Evolutionary conservation across 495 filamentous ascomycete species (phyloP).

Genomic region (Annulohypoxylon maeteangense): DNA sequence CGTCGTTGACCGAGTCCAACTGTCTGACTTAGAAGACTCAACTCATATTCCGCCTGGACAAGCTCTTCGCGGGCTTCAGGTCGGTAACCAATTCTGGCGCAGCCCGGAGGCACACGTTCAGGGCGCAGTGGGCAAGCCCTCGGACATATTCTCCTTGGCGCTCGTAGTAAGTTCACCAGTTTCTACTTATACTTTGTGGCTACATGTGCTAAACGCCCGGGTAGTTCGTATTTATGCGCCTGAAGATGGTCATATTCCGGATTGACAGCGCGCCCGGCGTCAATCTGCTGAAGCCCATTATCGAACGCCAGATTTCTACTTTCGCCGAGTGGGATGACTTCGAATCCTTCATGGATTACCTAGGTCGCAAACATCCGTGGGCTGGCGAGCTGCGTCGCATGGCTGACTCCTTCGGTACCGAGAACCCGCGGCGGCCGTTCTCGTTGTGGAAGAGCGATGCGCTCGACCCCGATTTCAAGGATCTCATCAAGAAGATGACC

Average conservation of each 20-base stretch:
- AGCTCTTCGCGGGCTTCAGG: slow-evolving; percentile 45
- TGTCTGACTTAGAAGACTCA: slow-evolving; percentile 59
- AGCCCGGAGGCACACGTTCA: slow-evolving; percentile 52
- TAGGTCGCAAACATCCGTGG: slow-evolving; percentile 56
- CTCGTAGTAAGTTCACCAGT: slow-evolving; percentile 49
- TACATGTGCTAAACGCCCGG: slow-evolving; percentile 19
- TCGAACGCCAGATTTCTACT: slow-evolving; percentile 59
- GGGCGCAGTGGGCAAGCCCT: slow-evolving; percentile 47
- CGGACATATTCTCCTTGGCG: slow-evolving; percentile 52
- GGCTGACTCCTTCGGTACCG: slow-evolving; percentile 49
- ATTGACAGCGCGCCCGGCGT: slow-evolving; percentile 56
- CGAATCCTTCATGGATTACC: slow-evolving; percentile 48
- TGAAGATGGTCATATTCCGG: slow-evolving; percentile 57
- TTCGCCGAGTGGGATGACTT: slow-evolving; percentile 58
- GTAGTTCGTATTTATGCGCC: slow-evolving; percentile 49
- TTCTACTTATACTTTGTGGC: not conserved
- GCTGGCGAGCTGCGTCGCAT: slow-evolving; percentile 40
- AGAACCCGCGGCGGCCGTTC: slow-evolving; percentile 52
- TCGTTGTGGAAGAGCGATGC: slow-evolving; percentile 49
- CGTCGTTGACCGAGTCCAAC: slow-evolving; percentile 51
- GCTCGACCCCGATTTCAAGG: slow-evolving; percentile 54
- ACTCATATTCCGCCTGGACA: slow-evolving; percentile 54
- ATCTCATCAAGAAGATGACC: slow-evolving; percentile 52
- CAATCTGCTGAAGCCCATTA: slow-evolving; percentile 58
- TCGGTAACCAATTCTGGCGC: slow-evolving; percentile 54